Evolutionary conservation across 75 land plant genomes (phyloP).

Genomic region (Pinus taeda): DNA sequence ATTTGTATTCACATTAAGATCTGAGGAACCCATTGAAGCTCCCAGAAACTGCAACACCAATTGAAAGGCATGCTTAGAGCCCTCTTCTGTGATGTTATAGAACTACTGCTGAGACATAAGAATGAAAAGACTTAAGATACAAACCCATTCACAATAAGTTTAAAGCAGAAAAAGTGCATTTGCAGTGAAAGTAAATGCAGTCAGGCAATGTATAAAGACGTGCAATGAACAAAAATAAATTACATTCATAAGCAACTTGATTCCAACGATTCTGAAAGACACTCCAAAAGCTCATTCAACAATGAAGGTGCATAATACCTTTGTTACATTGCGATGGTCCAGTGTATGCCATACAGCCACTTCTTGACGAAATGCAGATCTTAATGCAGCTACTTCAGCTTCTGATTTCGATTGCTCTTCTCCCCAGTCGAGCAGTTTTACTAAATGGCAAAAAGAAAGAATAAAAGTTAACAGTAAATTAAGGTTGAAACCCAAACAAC

Average conservation of each 20-base stretch:
- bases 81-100: not conserved
- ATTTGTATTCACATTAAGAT: conserved; percentile 53
- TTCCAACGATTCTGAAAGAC: not conserved
- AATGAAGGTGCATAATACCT: conserved; percentile 13
- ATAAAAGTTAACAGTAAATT: too few relatives aligned
- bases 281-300: not conserved
- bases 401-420: conserved; percentile 32
- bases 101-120: not conserved
- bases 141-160: not conserved
- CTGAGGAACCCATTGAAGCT: conserved; percentile 76
- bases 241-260: not conserved
- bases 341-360: conserved; percentile 56
- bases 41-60: conserved; percentile 75
- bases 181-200: not conserved
- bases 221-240: not conserved
- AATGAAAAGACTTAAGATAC: not conserved
- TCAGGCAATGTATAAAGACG: not conserved
- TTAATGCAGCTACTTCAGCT: conserved; percentile 16
- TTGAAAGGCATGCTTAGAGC: conserved; percentile 1
- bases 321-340: conserved; percentile 57
- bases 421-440: conserved; percentile 57
- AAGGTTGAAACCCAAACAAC: too few relatives aligned
- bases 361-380: conserved; percentile 43
- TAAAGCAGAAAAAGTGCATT: not conserved
- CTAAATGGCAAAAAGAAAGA: not conserved